Evolutionary conservation across 352 stramenopile genomes (phyloP), one percentile per base, ranked within the genome.

Genomic region (Phytopythium sindhum): DNA sequence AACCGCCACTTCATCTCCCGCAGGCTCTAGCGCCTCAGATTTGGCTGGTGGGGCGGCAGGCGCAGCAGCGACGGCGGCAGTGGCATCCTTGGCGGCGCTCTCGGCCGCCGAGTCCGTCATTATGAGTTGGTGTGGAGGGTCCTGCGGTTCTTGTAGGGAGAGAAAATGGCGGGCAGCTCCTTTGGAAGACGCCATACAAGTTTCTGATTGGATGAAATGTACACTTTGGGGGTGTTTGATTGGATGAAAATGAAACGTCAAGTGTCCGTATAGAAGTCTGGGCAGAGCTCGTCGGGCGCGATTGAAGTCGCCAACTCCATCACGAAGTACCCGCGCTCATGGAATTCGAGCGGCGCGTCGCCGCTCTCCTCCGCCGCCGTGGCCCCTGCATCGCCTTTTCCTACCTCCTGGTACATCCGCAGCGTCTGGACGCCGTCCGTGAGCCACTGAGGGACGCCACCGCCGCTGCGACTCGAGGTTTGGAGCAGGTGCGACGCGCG

Each of bases 311-410:
- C 57, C 28, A 74, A 84, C 57, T 89, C 81, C 33, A 88, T 71
- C 14, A 79, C 86, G 55, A 87, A 89, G 57, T 81, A 83, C 53
- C 75, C 84, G 24, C 73, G 70, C 28, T 89, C 77, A 26, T 86
- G 73, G 39, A 87, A 81, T 59, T 91, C 81, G 4, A 33, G 53
- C 7, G 60, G 35, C 12, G 15, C 58, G 0, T 72, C 44, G 4
- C 83, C 71, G 0, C 63, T 64, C 0, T 74, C 66, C 0, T 21
- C 39, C 5, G 45, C 26, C 31, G 31, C 41, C 15, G 10, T 21
- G 14, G 35, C 41, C 5, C 1, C 21, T 2, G 19, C 39, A 28
- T 7, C 23, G 21, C 17, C 24, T 10, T 8, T 37, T 4, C 12
- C 19, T 2, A 4, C 57, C 0, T 56, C 26, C 9, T 69, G 59